Evolutionary conservation across 2,329 filamentous ascomycete species (phyloP).

Genomic region (Lizonia empirigonia): DNA sequence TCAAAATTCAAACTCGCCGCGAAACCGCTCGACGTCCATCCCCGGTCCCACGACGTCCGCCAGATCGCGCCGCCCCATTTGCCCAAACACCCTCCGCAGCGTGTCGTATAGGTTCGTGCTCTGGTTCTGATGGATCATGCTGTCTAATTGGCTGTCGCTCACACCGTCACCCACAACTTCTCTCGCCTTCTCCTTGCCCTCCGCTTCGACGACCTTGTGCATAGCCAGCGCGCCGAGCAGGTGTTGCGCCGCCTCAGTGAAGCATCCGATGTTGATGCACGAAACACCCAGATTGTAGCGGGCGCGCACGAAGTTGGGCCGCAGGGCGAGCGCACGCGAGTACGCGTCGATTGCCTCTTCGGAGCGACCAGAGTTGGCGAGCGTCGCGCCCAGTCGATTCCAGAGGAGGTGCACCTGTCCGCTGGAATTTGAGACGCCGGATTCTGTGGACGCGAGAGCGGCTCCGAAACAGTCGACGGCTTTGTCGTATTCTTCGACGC

Average conservation of each 20-base stretch:
- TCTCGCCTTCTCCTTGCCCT: conserved; percentile 79
- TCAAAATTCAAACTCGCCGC: conserved; percentile 87
- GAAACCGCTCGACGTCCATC: conserved; percentile 88
- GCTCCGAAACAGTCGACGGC: conserved; percentile 97
- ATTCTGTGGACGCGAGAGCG: conserved; percentile 83
- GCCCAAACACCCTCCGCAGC: conserved; percentile 88
- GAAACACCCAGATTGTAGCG: conserved; percentile 95
- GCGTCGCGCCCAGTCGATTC: conserved; percentile 94
- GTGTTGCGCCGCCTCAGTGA: conserved; percentile 89
- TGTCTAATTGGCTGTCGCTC: conserved; percentile 76
- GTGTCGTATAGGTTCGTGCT: conserved; percentile 98
- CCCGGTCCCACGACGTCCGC: conserved; percentile 85
- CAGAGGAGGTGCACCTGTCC: conserved; percentile 92
- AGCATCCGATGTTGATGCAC: conserved; percentile 97
- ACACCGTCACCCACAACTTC: conserved; percentile 71
- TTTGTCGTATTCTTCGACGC: conserved; percentile 96
- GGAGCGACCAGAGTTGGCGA: conserved; percentile 89
- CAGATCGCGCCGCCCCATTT: conserved; percentile 90
- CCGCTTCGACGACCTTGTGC: conserved; percentile 91
- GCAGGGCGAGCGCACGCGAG: conserved; percentile 85
- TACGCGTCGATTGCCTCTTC: conserved; percentile 98
- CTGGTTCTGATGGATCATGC: conserved; percentile 92
- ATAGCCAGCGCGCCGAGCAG: conserved; percentile 89
- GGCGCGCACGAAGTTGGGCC: conserved; percentile 95
- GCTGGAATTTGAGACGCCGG: conserved; percentile 80